Evolutionary conservation across 768 basidiomycete genomes (phyloP).

Genomic region (Omphalotus guepiniiformis): DNA sequence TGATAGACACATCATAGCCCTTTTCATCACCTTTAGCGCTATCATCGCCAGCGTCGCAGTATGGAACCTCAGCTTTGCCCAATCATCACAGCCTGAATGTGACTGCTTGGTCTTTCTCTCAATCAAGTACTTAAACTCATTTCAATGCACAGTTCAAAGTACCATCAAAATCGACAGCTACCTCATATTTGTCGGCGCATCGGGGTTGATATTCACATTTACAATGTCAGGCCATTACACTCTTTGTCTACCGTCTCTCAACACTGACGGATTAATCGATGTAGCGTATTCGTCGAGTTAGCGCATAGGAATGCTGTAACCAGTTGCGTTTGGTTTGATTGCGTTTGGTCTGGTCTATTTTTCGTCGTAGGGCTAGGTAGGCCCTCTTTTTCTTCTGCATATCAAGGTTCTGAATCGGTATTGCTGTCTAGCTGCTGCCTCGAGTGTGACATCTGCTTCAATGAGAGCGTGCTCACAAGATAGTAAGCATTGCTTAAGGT

Average conservation of each 20-base stretch:
- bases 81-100: constrained; percentile 33
- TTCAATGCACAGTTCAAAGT: constrained; percentile 1
- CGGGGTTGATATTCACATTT: constrained; percentile 55
- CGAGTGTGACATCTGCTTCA: constrained; percentile 39
- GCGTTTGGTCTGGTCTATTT: constrained; percentile 53
- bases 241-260: not conserved
- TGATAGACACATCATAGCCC: constrained; percentile 30
- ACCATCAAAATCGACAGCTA: constrained; percentile 46
- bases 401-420: constrained; percentile 4
- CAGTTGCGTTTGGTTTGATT: constrained; percentile 71
- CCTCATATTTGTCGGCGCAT: constrained; percentile 54
- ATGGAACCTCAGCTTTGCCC: constrained; percentile 60
- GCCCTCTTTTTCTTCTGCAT: constrained; percentile 13
- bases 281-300: constrained; percentile 58
- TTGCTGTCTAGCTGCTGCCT: constrained; percentile 44
- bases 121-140: no score
- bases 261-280: constrained; percentile 7
- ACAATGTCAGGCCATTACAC: constrained; percentile 41
- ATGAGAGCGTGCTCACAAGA: constrained; percentile 28
- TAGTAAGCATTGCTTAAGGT: not conserved
- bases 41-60: constrained; percentile 61
- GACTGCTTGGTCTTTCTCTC: constrained; percentile 21
- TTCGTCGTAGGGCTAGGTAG: constrained; percentile 59
- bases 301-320: constrained; percentile 45
- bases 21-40: constrained; percentile 63